A percentile compares a stretch with the other conserved stretches of the same genome.
These are phyloP conservation scores for Fagopyrum esculentum DNA, from an alignment of 148 eudicot genomes.

Conservation along the genomic window DNA sequence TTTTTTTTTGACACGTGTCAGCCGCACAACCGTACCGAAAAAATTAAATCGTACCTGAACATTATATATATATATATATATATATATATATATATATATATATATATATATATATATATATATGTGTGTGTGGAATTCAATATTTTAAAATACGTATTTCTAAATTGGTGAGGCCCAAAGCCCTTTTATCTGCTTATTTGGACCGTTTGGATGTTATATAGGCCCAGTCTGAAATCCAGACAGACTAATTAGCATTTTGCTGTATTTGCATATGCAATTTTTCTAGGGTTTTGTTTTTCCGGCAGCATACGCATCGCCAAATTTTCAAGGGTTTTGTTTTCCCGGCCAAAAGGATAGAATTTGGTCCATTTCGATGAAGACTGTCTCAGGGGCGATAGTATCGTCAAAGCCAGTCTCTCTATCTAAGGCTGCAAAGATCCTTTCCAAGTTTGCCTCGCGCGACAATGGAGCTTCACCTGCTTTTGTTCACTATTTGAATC, in stretches of 20 bases:
- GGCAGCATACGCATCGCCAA: background rate
- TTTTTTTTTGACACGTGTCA: no score
- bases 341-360: background rate
- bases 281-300: no score
- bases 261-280: no score
- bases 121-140: no score
- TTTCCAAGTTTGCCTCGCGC: conserved; percentile 32
- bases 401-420: conserved; percentile 35
- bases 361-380: conserved; percentile 28
- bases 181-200: background rate
- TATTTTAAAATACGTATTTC: no score
- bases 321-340: background rate
- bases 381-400: conserved; percentile 35
- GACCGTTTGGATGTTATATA: background rate
- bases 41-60: no score
- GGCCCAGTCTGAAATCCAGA: no score
- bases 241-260: no score
- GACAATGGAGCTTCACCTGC: conserved; percentile 52
- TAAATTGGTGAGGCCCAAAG: background rate
- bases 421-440: conserved; percentile 41
- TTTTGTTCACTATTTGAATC: conserved; percentile 36
- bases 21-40: no score
- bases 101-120: no score
- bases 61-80: no score
- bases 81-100: no score